Conservation (phyloP, 352 stramenopile genomes). For the Phytophthora gonapodyides region DNA sequence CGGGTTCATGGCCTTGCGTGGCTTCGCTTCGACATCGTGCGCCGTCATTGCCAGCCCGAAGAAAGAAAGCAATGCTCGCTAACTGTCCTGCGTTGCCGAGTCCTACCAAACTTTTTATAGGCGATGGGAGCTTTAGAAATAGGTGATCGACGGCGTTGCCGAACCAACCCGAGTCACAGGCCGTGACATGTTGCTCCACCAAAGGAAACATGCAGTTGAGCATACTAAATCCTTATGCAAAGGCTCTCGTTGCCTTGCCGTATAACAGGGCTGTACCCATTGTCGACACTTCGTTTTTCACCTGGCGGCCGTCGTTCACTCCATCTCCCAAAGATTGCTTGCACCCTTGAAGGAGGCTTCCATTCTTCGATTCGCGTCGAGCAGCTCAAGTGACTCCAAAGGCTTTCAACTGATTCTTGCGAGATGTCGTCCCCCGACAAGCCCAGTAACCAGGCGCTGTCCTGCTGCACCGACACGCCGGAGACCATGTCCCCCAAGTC, state of each 20-base stretch:
- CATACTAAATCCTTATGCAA: too few relatives aligned
- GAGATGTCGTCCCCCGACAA: background rate
- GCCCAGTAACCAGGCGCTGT: background rate
- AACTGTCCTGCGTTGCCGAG: background rate
- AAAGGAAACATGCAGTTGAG: too few relatives aligned
- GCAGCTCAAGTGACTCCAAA: background rate
- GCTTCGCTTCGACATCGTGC: constrained; percentile 26
- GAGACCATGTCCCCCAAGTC: constrained; percentile 12
- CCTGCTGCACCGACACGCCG: background rate
- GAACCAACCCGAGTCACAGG: too few relatives aligned
- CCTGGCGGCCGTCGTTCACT: too few relatives aligned
- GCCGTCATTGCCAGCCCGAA: constrained; percentile 11
- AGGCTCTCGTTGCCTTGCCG: too few relatives aligned
- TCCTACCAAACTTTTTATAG: background rate
- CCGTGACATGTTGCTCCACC: too few relatives aligned
- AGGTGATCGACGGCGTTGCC: too few relatives aligned
- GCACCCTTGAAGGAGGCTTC: background rate
- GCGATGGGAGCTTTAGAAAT: constrained; percentile 5
- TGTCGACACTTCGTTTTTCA: too few relatives aligned
- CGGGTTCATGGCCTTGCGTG: constrained; percentile 49
- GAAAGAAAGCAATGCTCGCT: background rate
- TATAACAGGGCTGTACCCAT: too few relatives aligned
- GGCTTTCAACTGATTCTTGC: background rate
- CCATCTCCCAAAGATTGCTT: background rate
- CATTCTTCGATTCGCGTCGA: constrained; percentile 4